A percentile compares a stretch with the other conserved stretches of the same genome.
These are phyloP conservation scores for Penicillium angulare DNA, from an alignment of 495 filamentous ascomycete species.

Conservation along the genomic window DNA sequence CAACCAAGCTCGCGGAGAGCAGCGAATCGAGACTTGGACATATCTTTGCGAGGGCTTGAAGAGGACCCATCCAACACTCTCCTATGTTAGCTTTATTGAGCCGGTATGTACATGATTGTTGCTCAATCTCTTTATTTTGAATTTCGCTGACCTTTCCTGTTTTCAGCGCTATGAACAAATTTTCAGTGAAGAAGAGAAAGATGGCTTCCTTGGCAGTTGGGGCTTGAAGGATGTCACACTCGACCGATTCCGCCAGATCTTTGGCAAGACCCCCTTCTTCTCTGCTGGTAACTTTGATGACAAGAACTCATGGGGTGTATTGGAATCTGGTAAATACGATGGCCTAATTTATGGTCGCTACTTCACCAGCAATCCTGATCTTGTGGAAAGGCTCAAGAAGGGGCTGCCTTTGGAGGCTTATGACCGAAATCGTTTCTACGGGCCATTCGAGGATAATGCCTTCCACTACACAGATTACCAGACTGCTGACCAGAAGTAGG, in stretches of 20 bases:
- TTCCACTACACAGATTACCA: conserved; percentile 33
- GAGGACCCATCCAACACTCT: not conserved
- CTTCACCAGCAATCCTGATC: conserved; percentile 68
- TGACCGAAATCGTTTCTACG: conserved; percentile 3
- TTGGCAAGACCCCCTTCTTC: conserved; percentile 48
- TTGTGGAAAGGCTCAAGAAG: conserved; percentile 57
- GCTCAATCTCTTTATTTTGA: not conserved
- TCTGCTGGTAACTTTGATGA: conserved; percentile 56
- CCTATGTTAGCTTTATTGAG: conserved; percentile 45
- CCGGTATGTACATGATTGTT: conserved; percentile 31
- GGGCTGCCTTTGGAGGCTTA: conserved; percentile 32
- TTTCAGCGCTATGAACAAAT: conserved; percentile 54
- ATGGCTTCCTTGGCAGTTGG: conserved; percentile 25
- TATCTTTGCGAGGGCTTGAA: conserved; percentile 5
- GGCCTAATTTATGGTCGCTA: conserved; percentile 58
- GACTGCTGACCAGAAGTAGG: conserved; percentile 6
- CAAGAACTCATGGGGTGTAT: conserved; percentile 42
- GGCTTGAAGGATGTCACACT: conserved; percentile 23
- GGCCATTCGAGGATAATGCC: conserved; percentile 36
- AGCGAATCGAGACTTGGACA: conserved; percentile 4
- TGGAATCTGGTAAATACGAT: conserved; percentile 48
- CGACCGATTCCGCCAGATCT: conserved; percentile 44
- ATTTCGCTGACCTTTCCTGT: not conserved
- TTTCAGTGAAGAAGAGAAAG: conserved; percentile 43
- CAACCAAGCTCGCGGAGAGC: conserved; percentile 12